Evolutionary conservation across 192 early-diverging fungal genomes (phyloP).

Genomic region (Podila horticola): DNA sequence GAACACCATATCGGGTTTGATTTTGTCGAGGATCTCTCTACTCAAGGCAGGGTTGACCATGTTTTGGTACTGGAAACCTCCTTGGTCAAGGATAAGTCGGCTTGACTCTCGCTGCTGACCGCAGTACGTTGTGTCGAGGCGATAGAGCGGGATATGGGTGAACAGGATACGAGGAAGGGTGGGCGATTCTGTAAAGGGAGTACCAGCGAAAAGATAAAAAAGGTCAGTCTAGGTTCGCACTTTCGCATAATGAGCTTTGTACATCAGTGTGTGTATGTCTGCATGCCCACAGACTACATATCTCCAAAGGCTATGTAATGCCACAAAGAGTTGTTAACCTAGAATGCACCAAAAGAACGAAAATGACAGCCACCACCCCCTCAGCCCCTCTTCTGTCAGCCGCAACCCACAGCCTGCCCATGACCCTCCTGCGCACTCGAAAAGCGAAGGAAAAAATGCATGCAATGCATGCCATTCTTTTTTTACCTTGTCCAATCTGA

Average conservation of each 20-base stretch:
- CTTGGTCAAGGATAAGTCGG: slow-evolving; percentile 62
- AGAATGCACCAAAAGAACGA: too few species aligned
- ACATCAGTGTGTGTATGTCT: too few species aligned
- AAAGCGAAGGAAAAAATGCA: too few species aligned
- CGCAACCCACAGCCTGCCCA: too few species aligned
- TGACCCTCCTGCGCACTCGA: too few species aligned
- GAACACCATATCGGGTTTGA: slow-evolving; percentile 78
- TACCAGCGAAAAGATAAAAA: neutral
- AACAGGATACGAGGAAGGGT: slow-evolving; percentile 72
- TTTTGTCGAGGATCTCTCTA: slow-evolving; percentile 59
- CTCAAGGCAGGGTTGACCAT: slow-evolving; percentile 72
- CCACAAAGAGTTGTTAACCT: too few species aligned
- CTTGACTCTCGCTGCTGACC: slow-evolving; percentile 69
- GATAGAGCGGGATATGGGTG: slow-evolving; percentile 88
- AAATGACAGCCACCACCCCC: too few species aligned
- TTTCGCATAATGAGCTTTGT: too few species aligned
- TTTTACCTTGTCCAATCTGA: slow-evolving; percentile 50
- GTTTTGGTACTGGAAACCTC: slow-evolving; percentile 92
- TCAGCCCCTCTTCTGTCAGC: too few species aligned
- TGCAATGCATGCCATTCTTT: too few species aligned
- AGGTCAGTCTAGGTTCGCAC: neutral
- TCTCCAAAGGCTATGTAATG: too few species aligned
- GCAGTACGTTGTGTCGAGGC: slow-evolving; percentile 73
- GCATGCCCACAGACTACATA: too few species aligned
- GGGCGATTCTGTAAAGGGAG: slow-evolving; percentile 15